phyloP scores from a whole-genome alignment of 208 protist species.

The Leishmania turanica region DNA sequence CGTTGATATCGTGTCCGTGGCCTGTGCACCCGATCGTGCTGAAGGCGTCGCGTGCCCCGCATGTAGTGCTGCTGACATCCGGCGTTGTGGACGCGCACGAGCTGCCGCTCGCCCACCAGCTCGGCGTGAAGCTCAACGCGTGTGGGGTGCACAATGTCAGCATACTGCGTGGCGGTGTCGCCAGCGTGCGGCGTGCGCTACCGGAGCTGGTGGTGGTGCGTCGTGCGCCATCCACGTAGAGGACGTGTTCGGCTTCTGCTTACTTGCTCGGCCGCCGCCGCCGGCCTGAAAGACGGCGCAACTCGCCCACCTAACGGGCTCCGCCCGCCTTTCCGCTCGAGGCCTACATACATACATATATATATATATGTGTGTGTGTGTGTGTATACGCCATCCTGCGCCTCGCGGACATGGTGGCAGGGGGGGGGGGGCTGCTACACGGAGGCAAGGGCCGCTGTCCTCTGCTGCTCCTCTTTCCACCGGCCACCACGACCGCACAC shows the following conservation, averaged over 20 bases:
- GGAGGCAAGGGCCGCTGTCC: background rate
- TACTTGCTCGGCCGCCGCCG: background rate
- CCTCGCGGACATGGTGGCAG: no score
- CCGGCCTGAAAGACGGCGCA: no score
- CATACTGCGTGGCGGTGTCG: slow-evolving; percentile 62
- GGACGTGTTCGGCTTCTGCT: background rate
- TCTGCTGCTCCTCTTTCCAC: background rate
- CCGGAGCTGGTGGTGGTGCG: slow-evolving; percentile 52
- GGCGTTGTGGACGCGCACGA: slow-evolving; percentile 7
- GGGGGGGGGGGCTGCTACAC: no score
- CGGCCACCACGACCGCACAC: no score
- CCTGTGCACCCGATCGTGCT: slow-evolving; percentile 31
- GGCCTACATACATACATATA: no score
- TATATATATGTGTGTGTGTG: no score
- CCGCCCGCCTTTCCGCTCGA: no score
- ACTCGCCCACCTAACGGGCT: no score
- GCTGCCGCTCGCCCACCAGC: slow-evolving; percentile 33
- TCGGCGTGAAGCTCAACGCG: slow-evolving; percentile 50
- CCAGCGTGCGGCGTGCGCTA: slow-evolving; percentile 34
- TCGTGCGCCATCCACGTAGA: slow-evolving; percentile 5
- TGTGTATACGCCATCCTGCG: no score
- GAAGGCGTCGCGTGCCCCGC: slow-evolving; percentile 35
- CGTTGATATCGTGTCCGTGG: slow-evolving; percentile 9
- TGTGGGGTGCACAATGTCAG: slow-evolving; percentile 67
- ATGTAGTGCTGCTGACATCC: slow-evolving; percentile 42